These are phyloP conservation scores for Chaetomium olivaceum DNA, from an alignment of 2,329 filamentous ascomycete species.

Conservation along the genomic window DNA sequence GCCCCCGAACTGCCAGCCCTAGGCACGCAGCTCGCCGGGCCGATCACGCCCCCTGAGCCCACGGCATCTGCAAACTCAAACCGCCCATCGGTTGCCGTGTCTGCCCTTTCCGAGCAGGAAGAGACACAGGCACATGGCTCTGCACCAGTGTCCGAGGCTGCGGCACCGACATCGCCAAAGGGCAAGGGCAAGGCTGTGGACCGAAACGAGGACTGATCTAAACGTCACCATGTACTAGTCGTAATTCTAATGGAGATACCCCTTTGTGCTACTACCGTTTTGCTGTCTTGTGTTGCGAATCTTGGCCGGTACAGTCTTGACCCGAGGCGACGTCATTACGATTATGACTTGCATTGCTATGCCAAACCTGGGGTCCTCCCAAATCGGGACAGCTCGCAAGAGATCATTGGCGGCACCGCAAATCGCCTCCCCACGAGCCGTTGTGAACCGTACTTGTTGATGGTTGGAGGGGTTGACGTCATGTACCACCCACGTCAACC, in stretches of 20 bases:
- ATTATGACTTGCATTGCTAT: neutral
- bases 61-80: slow-evolving; percentile 7
- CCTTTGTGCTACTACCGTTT: neutral
- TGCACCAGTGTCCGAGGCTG: neutral
- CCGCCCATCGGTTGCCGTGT: slow-evolving; percentile 19
- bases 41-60: slow-evolving; percentile 12
- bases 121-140: neutral
- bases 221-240: slow-evolving; percentile 5
- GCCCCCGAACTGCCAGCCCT: slow-evolving; percentile 24
- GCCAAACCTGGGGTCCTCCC: neutral
- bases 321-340: neutral
- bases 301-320: neutral
- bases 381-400: neutral
- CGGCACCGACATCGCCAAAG: slow-evolving; percentile 6
- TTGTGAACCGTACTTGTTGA: neutral
- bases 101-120: slow-evolving; percentile 16
- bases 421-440: neutral
- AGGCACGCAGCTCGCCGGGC: neutral
- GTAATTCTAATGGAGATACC: slow-evolving; percentile 27
- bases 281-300: neutral
- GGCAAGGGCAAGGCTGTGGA: slow-evolving; percentile 22
- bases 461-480: slow-evolving; percentile 19
- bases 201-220: neutral
- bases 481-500: slow-evolving; percentile 15
- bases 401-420: neutral